Percentiles rank a stretch among this genome's conserved stretches.
Evolutionary conservation across 345 rosid species (phyloP).

Genomic region (Camelina laxa): DNA sequence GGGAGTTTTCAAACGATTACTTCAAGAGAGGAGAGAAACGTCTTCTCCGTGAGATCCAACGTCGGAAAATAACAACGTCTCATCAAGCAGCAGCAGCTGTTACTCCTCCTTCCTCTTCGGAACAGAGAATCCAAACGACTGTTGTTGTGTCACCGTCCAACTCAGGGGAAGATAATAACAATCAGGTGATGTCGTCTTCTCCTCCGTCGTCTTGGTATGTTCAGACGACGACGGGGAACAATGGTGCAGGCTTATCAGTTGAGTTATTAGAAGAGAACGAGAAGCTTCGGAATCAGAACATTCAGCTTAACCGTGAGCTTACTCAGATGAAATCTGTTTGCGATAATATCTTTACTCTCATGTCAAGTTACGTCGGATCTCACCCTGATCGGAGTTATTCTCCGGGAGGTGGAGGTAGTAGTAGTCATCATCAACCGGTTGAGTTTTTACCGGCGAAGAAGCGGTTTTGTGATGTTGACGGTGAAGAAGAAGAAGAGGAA

Average conservation of each 20-base stretch:
- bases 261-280: conserved; percentile 80
- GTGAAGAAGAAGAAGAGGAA: conserved; percentile 10
- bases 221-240: conserved; percentile 16
- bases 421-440: conserved; percentile 30
- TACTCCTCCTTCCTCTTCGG: conserved; percentile 25
- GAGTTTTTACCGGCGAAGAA: conserved; percentile 51
- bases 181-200: conserved; percentile 48
- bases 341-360: conserved; percentile 56
- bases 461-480: conserved; percentile 26
- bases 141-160: conserved; percentile 55
- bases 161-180: conserved; percentile 54
- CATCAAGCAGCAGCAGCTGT: conserved; percentile 23
- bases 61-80: conserved; percentile 60
- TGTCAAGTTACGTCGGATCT: conserved; percentile 54
- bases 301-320: conserved; percentile 65
- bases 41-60: conserved; percentile 79
- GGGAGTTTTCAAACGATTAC: conserved; percentile 91
- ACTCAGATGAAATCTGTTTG: conserved; percentile 70
- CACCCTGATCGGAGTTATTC: conserved; percentile 30
- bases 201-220: conserved; percentile 53
- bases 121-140: conserved; percentile 41
- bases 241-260: conserved; percentile 38
- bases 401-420: background rate
- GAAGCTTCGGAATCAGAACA: conserved; percentile 70
- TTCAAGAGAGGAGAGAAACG: conserved; percentile 74